Evolutionary conservation across 768 basidiomycete genomes (phyloP), one percentile per base, ranked within the genome.

Genomic region (Rhizopogon vinicolor): DNA sequence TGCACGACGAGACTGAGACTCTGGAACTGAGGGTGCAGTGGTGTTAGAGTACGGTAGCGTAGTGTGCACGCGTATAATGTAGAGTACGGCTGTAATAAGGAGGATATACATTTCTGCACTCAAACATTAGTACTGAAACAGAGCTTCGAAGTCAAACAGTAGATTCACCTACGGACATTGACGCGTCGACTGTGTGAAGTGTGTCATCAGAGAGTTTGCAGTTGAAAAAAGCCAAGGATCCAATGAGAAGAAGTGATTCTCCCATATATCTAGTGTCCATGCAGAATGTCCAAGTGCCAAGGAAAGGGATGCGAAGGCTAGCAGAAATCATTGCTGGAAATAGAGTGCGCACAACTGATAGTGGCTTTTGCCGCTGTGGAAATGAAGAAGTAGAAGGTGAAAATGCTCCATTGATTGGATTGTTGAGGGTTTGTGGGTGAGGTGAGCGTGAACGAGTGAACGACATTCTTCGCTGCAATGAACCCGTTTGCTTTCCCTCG

Each of bases 391-490:
- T 77, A 13, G 53, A 68, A 55, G 48, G 71, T 56, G 58, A 73
- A 69, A 59, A 72, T 61, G 71, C 65, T 13, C 70, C 67, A 41
- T 77, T 79, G 31, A 59, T 60, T 7, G 71, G 60, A 46, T 69
- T 62, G 44, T 64, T 64, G 25, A 65, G 65, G 4, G 66, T 62
- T 41, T 73, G 71, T 13, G 81, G 65, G 10, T 75, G 79, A 41
- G 89, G 87, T 1, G 89, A 89, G 19, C 82, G 82, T 7, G 89
- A 89, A n/a, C 87, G 84, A 39, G 87, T 83, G 62, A 90, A 88
- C 1, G 81, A 66, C 46, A 72, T 71, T 51, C 78, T 75, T 50
- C 66, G 74, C 41, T 65, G 73, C 48, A 60, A 63, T 19, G 74
- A 65, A 7, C 73, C 67, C 35, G 64, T 70, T 65, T 57, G 58